Percentiles rank a stretch among this genome's conserved stretches.
These are phyloP conservation scores for Fusarium veterinarium DNA, from an alignment of 2,329 filamentous ascomycete genomes.

Conservation along the genomic window DNA sequence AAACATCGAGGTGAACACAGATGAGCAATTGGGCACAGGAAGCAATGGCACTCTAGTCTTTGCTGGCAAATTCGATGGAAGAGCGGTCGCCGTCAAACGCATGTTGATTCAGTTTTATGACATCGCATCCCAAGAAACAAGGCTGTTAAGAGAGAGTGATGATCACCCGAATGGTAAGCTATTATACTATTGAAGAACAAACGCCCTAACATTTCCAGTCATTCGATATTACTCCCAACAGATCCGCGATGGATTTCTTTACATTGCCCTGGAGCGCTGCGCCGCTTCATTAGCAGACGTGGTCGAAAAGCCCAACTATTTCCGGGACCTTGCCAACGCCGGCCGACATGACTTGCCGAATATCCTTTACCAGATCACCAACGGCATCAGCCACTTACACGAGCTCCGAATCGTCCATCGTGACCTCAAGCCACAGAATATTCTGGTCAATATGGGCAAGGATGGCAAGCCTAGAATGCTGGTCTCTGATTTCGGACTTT, in stretches of 20 bases:
- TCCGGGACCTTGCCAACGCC: constrained; percentile 75
- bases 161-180: constrained; percentile 84
- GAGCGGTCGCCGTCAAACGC: constrained; percentile 93
- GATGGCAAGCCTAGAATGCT: constrained; percentile 82
- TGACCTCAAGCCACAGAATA: constrained; percentile 97
- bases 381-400: constrained; percentile 89
- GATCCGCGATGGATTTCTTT: constrained; percentile 88
- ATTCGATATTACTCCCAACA: constrained; percentile 97
- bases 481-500: constrained; percentile 97
- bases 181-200: no score
- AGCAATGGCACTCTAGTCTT: constrained; percentile 98
- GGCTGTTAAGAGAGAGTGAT: constrained; percentile 89
- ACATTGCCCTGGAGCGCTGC: constrained; percentile 95
- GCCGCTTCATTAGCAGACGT: constrained; percentile 94
- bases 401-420: constrained; percentile 94
- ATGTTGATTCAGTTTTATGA: constrained; percentile 98
- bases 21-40: constrained; percentile 76
- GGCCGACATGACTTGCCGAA: constrained; percentile 81
- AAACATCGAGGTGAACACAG: constrained; percentile 72
- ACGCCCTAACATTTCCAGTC: constrained; percentile 62
- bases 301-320: constrained; percentile 78
- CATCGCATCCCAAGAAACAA: constrained; percentile 93
- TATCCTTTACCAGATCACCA: constrained; percentile 88
- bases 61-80: constrained; percentile 91
- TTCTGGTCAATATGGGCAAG: constrained; percentile 82